Conservation (phyloP, 2,329 filamentous ascomycete species). For the Hypocrella siamensis region DNA sequence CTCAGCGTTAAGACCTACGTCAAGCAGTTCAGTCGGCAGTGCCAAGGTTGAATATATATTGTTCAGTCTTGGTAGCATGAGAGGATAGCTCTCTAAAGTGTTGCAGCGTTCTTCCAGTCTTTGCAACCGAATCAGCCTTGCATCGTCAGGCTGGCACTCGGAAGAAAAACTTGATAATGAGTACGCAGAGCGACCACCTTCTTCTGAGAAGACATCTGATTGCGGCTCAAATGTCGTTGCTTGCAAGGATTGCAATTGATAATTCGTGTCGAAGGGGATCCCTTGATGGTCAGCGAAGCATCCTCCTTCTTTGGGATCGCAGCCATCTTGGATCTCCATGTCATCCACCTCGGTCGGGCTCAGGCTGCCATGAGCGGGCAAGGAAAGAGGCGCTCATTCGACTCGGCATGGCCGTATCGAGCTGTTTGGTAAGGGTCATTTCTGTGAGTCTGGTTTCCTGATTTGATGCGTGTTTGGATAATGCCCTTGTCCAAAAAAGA, state of each 20-base stretch:
- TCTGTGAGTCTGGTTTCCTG: too few relatives aligned
- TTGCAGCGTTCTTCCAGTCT: slow-evolving; percentile 1
- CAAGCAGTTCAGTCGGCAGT: slow-evolving; percentile 2
- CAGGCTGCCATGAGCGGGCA: too few relatives aligned
- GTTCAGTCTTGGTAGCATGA: slow-evolving; percentile 2
- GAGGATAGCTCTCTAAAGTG: neutral
- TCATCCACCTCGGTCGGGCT: too few relatives aligned
- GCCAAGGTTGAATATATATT: neutral
- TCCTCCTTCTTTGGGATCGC: slow-evolving; percentile 2
- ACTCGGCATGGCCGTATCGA: too few relatives aligned
- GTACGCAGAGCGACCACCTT: neutral
- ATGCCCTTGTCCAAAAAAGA: too few relatives aligned
- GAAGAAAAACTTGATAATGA: neutral
- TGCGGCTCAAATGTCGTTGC: neutral
- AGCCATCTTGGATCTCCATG: too few relatives aligned
- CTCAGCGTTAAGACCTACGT: slow-evolving; percentile 1
- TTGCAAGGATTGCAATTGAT: slow-evolving; percentile 8
- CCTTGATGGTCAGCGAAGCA: slow-evolving; percentile 13
- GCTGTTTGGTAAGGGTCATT: too few relatives aligned
- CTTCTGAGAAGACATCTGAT: neutral
- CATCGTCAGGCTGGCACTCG: neutral
- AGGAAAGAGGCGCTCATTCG: too few relatives aligned
- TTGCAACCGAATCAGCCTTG: neutral
- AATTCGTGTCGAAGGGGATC: slow-evolving; percentile 12
- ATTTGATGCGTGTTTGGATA: too few relatives aligned